Percentiles rank a stretch among this genome's conserved stretches.
phyloP scores from a whole-genome alignment of 2,329 filamentous ascomycete species.

The Aspergillus sclerotialis region DNA sequence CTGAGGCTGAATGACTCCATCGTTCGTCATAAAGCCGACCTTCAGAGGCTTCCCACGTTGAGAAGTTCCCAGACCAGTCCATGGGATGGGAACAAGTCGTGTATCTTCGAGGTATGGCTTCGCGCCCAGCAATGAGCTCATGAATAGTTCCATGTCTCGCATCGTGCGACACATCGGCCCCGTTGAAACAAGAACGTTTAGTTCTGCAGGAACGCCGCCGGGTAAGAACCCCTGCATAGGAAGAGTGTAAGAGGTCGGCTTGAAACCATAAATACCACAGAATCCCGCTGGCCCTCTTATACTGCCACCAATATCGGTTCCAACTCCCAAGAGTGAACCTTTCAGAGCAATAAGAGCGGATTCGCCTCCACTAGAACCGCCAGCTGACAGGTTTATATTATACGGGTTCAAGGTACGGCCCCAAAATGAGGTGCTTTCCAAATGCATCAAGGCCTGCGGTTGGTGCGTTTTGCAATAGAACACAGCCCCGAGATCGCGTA shows the following conservation, averaged over 20 bases:
- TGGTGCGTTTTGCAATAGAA: too few species aligned
- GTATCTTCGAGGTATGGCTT: too few species aligned
- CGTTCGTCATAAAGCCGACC: conserved; percentile 2
- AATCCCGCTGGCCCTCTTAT: conserved; percentile 51
- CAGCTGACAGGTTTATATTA: conserved; percentile 44
- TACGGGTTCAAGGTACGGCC: conserved; percentile 48
- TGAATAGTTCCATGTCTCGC: conserved; percentile 1
- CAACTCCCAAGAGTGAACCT: conserved; percentile 47
- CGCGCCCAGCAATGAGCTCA: conserved; percentile 1
- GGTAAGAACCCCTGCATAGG: too few species aligned
- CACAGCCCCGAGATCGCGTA: too few species aligned
- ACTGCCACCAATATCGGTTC: conserved; percentile 48
- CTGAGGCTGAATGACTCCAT: conserved; percentile 3
- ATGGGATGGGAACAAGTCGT: conserved; percentile 2
- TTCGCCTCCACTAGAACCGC: conserved; percentile 51
- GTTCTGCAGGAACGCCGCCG: too few species aligned
- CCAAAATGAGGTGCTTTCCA: too few species aligned
- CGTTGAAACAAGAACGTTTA: conserved; percentile 1
- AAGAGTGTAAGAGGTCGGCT: conserved; percentile 1
- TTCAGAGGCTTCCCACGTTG: conserved; percentile 1
- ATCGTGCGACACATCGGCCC: conserved; percentile 3
- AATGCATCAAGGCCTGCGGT: too few species aligned
- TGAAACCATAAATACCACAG: conserved; percentile 46
- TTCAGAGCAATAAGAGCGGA: conserved; percentile 44
- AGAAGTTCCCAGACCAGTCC: neutral